Percentiles rank a stretch among this genome's conserved stretches.
Conservation (phyloP, 148 eudicot species). For the Talinum fruticosum region DNA sequence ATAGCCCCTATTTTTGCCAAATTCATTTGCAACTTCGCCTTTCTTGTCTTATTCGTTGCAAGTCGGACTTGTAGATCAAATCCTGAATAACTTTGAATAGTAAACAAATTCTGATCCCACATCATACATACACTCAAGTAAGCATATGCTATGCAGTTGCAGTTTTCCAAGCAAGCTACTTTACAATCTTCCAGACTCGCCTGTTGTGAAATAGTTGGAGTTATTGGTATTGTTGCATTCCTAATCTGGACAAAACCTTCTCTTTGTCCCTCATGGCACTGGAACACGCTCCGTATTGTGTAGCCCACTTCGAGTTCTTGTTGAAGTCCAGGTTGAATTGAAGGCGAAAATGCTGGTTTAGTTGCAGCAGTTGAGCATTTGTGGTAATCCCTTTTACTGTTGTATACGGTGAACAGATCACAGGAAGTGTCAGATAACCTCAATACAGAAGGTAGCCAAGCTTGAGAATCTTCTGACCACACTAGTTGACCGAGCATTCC, state of each 20-base stretch:
- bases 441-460: conserved; percentile 43
- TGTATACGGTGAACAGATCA: conserved; percentile 42
- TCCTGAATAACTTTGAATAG: conserved; percentile 28
- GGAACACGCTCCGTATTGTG: conserved; percentile 21
- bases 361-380: conserved; percentile 28
- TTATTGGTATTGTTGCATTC: conserved; percentile 25
- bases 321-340: conserved; percentile 19
- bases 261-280: conserved; percentile 24
- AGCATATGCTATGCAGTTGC: conserved; percentile 48
- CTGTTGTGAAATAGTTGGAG: conserved; percentile 14
- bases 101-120: conserved; percentile 27
- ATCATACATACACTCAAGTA: conserved; percentile 27
- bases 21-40: conserved; percentile 23
- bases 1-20: conserved; percentile 8
- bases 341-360: background rate
- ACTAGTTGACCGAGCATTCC: conserved; percentile 35
- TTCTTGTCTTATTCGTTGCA: conserved; percentile 7
- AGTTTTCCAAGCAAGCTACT: conserved; percentile 36
- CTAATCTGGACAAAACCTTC: conserved; percentile 27
- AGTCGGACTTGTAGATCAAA: conserved; percentile 36
- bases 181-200: conserved; percentile 30
- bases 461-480: conserved; percentile 28
- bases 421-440: conserved; percentile 45
- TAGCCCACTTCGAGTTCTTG: conserved; percentile 31
- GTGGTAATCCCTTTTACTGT: conserved; percentile 21